Evolutionary conservation across 2,329 filamentous ascomycete species (phyloP).

Genomic region (Zymoseptoria brevis): DNA sequence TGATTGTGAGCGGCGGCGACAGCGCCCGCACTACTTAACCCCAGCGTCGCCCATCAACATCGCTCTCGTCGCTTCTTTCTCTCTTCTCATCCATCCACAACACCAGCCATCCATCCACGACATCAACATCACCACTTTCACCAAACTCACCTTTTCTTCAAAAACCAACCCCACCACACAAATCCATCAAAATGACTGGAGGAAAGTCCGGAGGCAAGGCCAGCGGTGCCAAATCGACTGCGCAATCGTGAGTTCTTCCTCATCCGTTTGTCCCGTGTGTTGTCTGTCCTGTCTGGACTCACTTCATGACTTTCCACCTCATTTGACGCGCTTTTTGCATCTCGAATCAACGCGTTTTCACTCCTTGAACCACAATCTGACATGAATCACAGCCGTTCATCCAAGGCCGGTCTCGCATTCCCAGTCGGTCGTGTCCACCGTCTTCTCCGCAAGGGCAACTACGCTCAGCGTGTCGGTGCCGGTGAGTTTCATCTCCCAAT

Average conservation of each 20-base stretch:
- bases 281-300: conserved; percentile 1
- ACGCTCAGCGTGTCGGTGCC: conserved; percentile 98
- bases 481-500: conserved; percentile 44
- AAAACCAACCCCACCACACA: conserved; percentile 30
- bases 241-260: conserved; percentile 77
- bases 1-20: conserved; percentile 6
- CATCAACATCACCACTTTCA: conserved; percentile 17
- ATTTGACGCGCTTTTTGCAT: conserved; percentile 38
- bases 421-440: conserved; percentile 98
- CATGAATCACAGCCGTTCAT: conserved; percentile 66
- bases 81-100: conserved; percentile 24
- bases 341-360: conserved; percentile 25
- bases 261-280: background rate
- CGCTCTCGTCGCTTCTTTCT: conserved; percentile 25
- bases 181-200: conserved; percentile 90
- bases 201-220: conserved; percentile 99
- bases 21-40: conserved; percentile 13
- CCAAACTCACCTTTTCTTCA: conserved; percentile 25
- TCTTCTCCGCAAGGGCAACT: conserved; percentile 98
- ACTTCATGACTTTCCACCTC: conserved; percentile 16
- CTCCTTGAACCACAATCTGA: conserved; percentile 34
- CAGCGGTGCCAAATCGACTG: conserved; percentile 89
- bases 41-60: conserved; percentile 8
- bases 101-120: conserved; percentile 15
- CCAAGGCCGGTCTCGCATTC: conserved; percentile 98